Percentiles rank a stretch among this genome's conserved stretches.
These are phyloP conservation scores for Pseudomassariella vexata DNA, from an alignment of 2,329 filamentous ascomycete species.

Conservation along the genomic window DNA sequence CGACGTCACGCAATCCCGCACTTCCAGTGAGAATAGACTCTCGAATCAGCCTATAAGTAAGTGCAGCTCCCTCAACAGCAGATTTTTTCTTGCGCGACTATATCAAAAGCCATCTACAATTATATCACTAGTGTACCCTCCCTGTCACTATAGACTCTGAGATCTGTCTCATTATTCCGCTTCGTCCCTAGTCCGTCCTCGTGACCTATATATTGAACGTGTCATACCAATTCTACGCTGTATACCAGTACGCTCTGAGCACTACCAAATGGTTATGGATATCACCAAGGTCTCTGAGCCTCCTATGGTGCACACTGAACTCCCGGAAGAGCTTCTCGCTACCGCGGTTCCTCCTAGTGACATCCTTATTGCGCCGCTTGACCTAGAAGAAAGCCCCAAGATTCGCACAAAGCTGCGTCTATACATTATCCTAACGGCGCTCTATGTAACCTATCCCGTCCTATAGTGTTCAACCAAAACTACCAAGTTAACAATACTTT, in stretches of 20 bases:
- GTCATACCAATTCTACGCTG: background rate
- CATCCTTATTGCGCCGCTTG: slow-evolving; percentile 8
- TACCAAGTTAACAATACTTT: background rate
- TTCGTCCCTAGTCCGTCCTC: background rate
- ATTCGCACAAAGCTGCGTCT: slow-evolving; percentile 17
- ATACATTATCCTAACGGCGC: slow-evolving; percentile 15
- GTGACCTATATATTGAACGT: slow-evolving; percentile 1
- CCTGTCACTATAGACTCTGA: background rate
- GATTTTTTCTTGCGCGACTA: too few species aligned
- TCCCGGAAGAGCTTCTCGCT: slow-evolving; percentile 3
- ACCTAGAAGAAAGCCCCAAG: slow-evolving; percentile 11
- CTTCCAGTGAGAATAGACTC: too few species aligned
- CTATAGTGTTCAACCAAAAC: background rate
- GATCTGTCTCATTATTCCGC: background rate
- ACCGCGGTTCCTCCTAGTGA: slow-evolving; percentile 2
- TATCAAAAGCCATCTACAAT: background rate
- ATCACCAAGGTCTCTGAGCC: slow-evolving; percentile 1
- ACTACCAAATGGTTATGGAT: background rate
- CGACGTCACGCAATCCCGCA: too few species aligned
- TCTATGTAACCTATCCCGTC: slow-evolving; percentile 13
- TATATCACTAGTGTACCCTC: background rate
- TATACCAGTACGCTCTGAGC: background rate
- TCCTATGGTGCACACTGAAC: background rate
- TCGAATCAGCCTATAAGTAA: too few species aligned
- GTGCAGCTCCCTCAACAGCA: too few species aligned